Evolutionary conservation across 495 filamentous ascomycete genomes (phyloP).

Genomic region (Trichodelitschia bisporula): DNA sequence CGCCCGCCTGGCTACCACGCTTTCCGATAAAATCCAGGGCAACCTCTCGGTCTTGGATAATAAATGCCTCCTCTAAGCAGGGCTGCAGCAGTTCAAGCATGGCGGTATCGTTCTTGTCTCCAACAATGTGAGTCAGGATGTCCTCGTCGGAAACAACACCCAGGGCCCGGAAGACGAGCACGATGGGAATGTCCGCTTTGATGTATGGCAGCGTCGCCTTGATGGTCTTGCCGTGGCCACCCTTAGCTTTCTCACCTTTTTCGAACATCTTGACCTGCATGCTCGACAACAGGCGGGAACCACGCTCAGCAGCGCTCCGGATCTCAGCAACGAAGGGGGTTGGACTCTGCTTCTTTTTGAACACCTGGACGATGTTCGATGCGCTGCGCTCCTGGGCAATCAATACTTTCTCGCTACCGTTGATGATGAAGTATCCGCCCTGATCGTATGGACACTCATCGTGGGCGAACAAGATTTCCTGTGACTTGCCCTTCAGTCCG

Average conservation of each 20-base stretch:
- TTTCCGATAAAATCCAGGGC: slow-evolving; percentile 91
- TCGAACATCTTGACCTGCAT: slow-evolving; percentile 70
- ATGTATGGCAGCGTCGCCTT: slow-evolving; percentile 79
- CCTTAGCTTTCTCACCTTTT: slow-evolving; percentile 54
- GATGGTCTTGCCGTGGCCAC: slow-evolving; percentile 64
- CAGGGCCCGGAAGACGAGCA: slow-evolving; percentile 80
- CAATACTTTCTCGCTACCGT: slow-evolving; percentile 96
- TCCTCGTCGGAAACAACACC: slow-evolving; percentile 96
- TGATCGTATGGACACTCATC: slow-evolving; percentile 97
- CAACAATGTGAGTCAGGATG: slow-evolving; percentile 92
- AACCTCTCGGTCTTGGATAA: slow-evolving; percentile 89
- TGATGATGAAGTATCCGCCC: slow-evolving; percentile 97
- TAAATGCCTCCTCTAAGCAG: slow-evolving; percentile 86
- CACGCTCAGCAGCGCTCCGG: slow-evolving; percentile 86
- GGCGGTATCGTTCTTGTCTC: slow-evolving; percentile 77
- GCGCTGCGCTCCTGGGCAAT: slow-evolving; percentile 95
- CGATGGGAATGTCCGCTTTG: slow-evolving; percentile 78
- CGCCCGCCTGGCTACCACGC: slow-evolving; percentile 53
- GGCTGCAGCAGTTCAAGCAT: slow-evolving; percentile 96
- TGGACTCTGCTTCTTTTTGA: slow-evolving; percentile 81
- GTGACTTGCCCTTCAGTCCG: slow-evolving; percentile 53
- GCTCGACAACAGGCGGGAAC: slow-evolving; percentile 74
- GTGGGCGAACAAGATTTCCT: slow-evolving; percentile 57
- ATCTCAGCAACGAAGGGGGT: slow-evolving; percentile 91
- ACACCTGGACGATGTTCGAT: slow-evolving; percentile 95